Conservation (phyloP, 2,329 filamentous ascomycete genomes). For the Didymella segeticola region DNA sequence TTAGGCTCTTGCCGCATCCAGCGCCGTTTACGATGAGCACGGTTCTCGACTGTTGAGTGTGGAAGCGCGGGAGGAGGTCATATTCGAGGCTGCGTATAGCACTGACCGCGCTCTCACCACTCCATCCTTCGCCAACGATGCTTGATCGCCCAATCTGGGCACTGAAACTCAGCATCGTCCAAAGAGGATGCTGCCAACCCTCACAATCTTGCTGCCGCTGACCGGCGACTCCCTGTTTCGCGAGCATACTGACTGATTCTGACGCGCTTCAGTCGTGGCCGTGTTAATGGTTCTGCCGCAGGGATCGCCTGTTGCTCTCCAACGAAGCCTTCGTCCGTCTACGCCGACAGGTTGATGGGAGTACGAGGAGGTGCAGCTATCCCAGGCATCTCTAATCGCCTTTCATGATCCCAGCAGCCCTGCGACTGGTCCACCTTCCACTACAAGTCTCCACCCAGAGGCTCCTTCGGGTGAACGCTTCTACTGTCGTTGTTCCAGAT, state of each 20-base stretch:
- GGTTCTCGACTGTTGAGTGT: neutral
- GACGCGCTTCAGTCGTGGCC: constrained; percentile 27
- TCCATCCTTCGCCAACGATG: constrained; percentile 28
- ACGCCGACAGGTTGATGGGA: constrained; percentile 26
- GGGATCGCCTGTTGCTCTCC: constrained; percentile 39
- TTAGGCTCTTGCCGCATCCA: constrained; percentile 4
- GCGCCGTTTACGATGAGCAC: neutral
- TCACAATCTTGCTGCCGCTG: constrained; percentile 18
- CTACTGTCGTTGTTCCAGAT: constrained; percentile 50
- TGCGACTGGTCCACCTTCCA: constrained; percentile 43
- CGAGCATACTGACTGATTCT: constrained; percentile 16
- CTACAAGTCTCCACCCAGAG: constrained; percentile 36
- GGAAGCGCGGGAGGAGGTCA: constrained; percentile 19
- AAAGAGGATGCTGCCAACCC: constrained; percentile 27
- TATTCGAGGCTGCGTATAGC: constrained; percentile 21
- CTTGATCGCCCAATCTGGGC: constrained; percentile 32
- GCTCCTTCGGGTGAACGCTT: constrained; percentile 49
- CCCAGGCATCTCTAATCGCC: constrained; percentile 38
- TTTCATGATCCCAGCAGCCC: constrained; percentile 41
- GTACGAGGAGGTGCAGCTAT: constrained; percentile 31
- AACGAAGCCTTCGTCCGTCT: constrained; percentile 27
- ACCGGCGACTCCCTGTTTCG: constrained; percentile 32
- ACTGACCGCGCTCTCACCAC: constrained; percentile 21
- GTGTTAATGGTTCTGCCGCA: constrained; percentile 39
- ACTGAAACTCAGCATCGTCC: constrained; percentile 37